Evolutionary conservation across 441 rosid species (phyloP), one percentile per base, ranked within the genome.

Genomic region (Erodium trifolium): DNA sequence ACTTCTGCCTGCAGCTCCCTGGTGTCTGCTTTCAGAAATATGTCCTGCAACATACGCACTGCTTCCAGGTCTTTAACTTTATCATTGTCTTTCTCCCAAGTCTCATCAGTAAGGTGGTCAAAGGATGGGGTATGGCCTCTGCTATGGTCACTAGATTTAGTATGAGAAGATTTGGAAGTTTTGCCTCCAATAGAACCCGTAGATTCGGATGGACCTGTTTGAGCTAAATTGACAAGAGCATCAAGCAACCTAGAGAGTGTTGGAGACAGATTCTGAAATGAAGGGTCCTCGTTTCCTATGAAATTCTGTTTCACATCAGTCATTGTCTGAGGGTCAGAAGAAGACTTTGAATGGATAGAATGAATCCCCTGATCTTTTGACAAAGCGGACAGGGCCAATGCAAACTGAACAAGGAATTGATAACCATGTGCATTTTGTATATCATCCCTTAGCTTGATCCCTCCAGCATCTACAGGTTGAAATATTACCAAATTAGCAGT

Each of bases 41-140:
- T 90, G 78, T 96, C 98, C 78, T 91, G 99, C 82, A 96, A 80
- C 94, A 93, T 88, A 80, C 91, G 99, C 75, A 96, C 94, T 67
- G 99, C 99, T 84, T 96, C 98, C 75, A 96, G 95, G 86, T 96
- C 99, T 82, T 93, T 96, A 73, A 96, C 92, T 85, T 90, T 91
- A 77, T 72, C 77, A 76, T 79, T 88, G 72, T 87, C 96, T 76
- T 83, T 84, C 67, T 90, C 98, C 94, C 96, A 86, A 71, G 73
- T 79, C 73, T 87, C 93, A 76, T 91, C 97, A 76, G 81, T 81
- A 79, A 81, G 39, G 41, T 70, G 78, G 69, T 90, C 96, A 70
- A 77, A 66, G 68, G 96, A 86, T 41, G 85, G 64, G 31, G 89
- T 82, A 65, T 71, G 84, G 72, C 88, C 87, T 83, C 87, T 87